Base-by-base conservation (phyloP, 2,329 filamentous ascomycete genomes). In the Colletotrichum musae region DNA sequence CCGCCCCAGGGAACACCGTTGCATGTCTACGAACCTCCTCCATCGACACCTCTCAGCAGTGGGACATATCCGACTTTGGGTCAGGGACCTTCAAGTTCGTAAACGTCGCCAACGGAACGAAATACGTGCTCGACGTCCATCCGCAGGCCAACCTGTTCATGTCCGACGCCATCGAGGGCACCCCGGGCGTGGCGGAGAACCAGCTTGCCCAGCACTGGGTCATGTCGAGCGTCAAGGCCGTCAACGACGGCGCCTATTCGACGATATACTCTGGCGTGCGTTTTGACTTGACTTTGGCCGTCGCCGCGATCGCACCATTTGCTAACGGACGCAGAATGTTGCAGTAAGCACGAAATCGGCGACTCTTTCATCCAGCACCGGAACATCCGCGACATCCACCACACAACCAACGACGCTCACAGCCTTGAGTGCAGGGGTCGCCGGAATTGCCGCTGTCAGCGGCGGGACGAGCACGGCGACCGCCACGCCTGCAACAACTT, bases 151-250 rank as follows among this genome's bases (percentile, higher is more conserved):
- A 77, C 4, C 73, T 74, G 3, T 80, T 77, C 21, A 77, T 80
- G 77, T 64, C 61, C n/a, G 68, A 58, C 26, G 58, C 56, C 32
- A 71, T 72, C 1, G 64, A 72, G 2, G 67, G 62, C 12, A 60
- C 26, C 32, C 18, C 51, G 18, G 51, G 66, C 57, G 62, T 59
- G 32, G 36, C 60, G 15, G 71, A 73, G 2, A 70, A 72, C 2
- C 76, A 80, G 58, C 73, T 70, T 1, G 77, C 77, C 0, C 79
- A 80, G 52, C 77, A 76, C 28, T 81, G 79, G 79, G 67, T 80
- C 47, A 74, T 80, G 71, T 76, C 74, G 16, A 80, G 78, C 41
- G 74, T 73, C 4, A 73, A 71, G 2, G 48, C 74, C 3, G 75
- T 81, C 3, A 70, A 81, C 41, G 76, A 80, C 16, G 74, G 73